Percentiles rank a stretch among this genome's conserved stretches.
Conservation (phyloP, 1,139 yeast species). For the Saccharomyces uvarum region DNA sequence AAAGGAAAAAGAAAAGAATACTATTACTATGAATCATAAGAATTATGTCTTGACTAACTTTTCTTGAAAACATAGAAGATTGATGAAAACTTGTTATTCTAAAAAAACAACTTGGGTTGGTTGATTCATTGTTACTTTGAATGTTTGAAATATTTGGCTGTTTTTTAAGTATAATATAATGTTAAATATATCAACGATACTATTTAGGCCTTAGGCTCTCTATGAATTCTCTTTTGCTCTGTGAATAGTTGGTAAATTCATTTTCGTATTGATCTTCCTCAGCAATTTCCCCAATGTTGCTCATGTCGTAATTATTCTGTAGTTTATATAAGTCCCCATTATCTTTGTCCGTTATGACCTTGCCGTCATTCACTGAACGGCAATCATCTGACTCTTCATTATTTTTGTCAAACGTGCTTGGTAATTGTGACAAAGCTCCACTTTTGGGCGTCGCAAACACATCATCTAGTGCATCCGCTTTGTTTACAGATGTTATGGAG, state of each 20-base stretch:
- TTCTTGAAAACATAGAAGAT: background rate
- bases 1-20: background rate
- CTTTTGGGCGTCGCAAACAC: constrained; percentile 23
- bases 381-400: background rate
- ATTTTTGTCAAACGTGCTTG: constrained; percentile 1
- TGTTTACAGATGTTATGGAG: constrained; percentile 13
- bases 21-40: background rate
- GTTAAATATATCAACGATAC: constrained; percentile 1
- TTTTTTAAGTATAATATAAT: constrained; percentile 2
- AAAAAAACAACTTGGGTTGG: background rate
- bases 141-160: background rate
- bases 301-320: constrained; percentile 32
- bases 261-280: constrained; percentile 39
- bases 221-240: constrained; percentile 35
- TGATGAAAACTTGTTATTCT: background rate
- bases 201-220: constrained; percentile 34
- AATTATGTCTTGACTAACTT: background rate
- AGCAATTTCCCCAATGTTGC: constrained; percentile 30
- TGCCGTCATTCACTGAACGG: background rate
- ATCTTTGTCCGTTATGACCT: constrained; percentile 6
- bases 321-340: constrained; percentile 24
- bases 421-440: constrained; percentile 4
- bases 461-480: constrained; percentile 14
- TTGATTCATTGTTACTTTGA: background rate
- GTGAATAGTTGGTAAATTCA: constrained; percentile 36